Evolutionary conservation across 331 rosid species (phyloP), one percentile per base, ranked within the genome.

Genomic region (Acacia pycnantha): DNA sequence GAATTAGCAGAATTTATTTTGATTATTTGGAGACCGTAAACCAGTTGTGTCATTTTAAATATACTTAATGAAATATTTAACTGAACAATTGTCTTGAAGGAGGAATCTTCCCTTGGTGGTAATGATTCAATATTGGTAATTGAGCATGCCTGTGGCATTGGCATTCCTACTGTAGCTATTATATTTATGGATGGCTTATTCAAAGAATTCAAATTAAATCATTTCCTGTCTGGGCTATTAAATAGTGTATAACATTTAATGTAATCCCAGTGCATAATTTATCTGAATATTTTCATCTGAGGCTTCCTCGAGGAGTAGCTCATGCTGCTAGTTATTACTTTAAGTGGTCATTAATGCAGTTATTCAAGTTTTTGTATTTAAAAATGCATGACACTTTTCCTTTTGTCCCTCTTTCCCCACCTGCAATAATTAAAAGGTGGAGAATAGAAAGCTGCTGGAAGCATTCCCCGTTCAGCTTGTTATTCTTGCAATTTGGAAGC

Each of bases 381-480:
- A 24, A 73, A 59, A 50, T 74, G 78, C 26, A 37, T 66, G 62
- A 73, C 78, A 72, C 73, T 82, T 18, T 35, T 54, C 76, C 77
- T 51, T 88, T 54, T 24, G 70, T 59, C 48, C 59, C 77, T 33
- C 53, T 24, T 54, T 71, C 69, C 77, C 71, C 29, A 46, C 77
- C 24, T 40, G 46, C 80, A 61, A 53, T 51, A 48, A 48, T 33
- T 59, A 84, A 88, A 88, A 96, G 98, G 83, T 89, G 71, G 84
- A 83, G 79, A 85, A 90, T 64, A 89, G 88, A 80, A 96, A 87
- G 88, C 97, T 85, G 70, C 90, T 91, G 47, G 98, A 96, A 85
- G 98, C 98, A 79, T 94, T 96, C 86, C 91, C 99, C 73, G 89
- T 96, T 84, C 97, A 91, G 87, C 98, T 96, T 86, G 99, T 96